phyloP scores from a whole-genome alignment of 768 basidiomycete genomes.

The Xerocomus brunneocitrinus region DNA sequence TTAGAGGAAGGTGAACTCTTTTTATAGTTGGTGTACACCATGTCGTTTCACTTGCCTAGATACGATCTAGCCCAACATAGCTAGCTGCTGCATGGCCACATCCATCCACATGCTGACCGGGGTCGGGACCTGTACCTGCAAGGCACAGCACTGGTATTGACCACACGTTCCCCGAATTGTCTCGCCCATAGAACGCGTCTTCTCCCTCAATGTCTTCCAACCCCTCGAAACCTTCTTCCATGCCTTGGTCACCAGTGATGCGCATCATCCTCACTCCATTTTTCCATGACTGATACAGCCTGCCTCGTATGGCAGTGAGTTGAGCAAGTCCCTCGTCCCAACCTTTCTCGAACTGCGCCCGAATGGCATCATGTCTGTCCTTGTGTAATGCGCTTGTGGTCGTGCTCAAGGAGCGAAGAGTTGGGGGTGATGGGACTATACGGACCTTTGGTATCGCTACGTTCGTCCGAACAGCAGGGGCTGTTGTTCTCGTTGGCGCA shows the following conservation, averaged over 20 bases:
- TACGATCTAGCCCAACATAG: slow-evolving; percentile 33
- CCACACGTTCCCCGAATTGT: slow-evolving; percentile 8
- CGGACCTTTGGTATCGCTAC: slow-evolving; percentile 41
- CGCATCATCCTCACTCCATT: slow-evolving; percentile 45
- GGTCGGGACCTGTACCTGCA: slow-evolving; percentile 27
- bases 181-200: slow-evolving; percentile 23
- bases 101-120: slow-evolving; percentile 29
- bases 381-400: slow-evolving; percentile 29
- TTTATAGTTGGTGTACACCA: slow-evolving; percentile 5
- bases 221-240: slow-evolving; percentile 32
- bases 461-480: slow-evolving; percentile 9
- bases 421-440: slow-evolving; percentile 52
- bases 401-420: slow-evolving; percentile 46
- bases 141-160: slow-evolving; percentile 36
- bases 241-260: slow-evolving; percentile 28
- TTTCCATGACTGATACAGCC: slow-evolving; percentile 43
- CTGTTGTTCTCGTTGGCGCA: slow-evolving; percentile 16
- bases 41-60: slow-evolving; percentile 13
- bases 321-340: slow-evolving; percentile 59
- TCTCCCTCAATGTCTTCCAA: slow-evolving; percentile 31
- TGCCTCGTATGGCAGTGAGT: slow-evolving; percentile 43
- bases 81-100: slow-evolving; percentile 37
- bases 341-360: slow-evolving; percentile 52
- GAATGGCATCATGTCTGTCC: slow-evolving; percentile 39
- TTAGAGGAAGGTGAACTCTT: background rate